Percentiles rank a stretch among this genome's conserved stretches.
Conservation (phyloP, 768 basidiomycete genomes). For the Lentinula guzmanii region DNA sequence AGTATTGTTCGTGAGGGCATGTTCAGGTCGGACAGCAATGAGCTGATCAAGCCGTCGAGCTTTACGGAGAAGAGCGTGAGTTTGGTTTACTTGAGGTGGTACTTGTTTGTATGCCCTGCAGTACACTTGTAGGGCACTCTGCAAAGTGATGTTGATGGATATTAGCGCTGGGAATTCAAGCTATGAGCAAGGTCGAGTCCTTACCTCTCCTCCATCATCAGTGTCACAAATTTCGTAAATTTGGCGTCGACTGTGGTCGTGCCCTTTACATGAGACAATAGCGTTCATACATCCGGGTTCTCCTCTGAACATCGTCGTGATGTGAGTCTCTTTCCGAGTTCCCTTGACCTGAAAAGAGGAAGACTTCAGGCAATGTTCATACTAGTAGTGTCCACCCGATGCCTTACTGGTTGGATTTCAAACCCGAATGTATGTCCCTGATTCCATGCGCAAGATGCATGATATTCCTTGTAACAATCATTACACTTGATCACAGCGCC, state of each 20-base stretch:
- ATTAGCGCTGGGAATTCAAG: neutral
- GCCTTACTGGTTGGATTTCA: constrained; percentile 75
- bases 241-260: constrained; percentile 56
- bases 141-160: neutral
- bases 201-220: constrained; percentile 76
- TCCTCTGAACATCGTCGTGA: constrained; percentile 69
- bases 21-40: constrained; percentile 44
- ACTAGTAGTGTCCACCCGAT: neutral
- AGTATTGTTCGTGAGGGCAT: constrained; percentile 9
- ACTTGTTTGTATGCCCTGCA: constrained; percentile 82
- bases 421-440: constrained; percentile 85
- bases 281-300: constrained; percentile 76
- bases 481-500: constrained; percentile 83
- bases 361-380: neutral
- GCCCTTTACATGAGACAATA: constrained; percentile 73
- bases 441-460: constrained; percentile 88
- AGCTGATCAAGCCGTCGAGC: constrained; percentile 78
- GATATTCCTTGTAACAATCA: constrained; percentile 78
- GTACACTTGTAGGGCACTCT: constrained; percentile 91
- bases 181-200: constrained; percentile 11
- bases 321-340: constrained; percentile 61
- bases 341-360: constrained; percentile 57
- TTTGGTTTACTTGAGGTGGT: constrained; percentile 46
- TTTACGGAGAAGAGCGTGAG: constrained; percentile 85
- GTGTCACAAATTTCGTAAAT: constrained; percentile 83